Evolutionary conservation across 768 basidiomycete species (phyloP).

Genomic region (Phlegmacium glaucopus): DNA sequence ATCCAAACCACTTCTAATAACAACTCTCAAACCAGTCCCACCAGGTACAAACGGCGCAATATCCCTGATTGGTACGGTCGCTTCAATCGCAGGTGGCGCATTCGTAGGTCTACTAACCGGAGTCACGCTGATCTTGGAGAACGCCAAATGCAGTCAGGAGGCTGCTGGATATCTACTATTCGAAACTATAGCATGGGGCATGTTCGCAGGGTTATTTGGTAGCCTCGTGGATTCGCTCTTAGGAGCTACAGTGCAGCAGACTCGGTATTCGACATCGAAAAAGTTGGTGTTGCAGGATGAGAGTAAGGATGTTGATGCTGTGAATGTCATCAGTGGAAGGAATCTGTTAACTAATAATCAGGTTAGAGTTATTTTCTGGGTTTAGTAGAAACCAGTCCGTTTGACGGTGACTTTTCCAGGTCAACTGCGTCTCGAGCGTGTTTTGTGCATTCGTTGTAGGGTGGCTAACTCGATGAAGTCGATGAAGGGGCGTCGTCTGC

Average conservation of each 20-base stretch:
- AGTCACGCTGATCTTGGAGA: constrained; percentile 58
- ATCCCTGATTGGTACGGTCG: constrained; percentile 68
- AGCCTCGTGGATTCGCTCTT: constrained; percentile 85
- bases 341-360: constrained; percentile 83
- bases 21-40: constrained; percentile 71
- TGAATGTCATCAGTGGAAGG: constrained; percentile 57
- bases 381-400: background rate
- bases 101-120: constrained; percentile 67
- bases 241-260: constrained; percentile 84
- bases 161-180: constrained; percentile 33
- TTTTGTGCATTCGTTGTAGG: constrained; percentile 29
- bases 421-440: constrained; percentile 40
- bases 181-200: constrained; percentile 56
- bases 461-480: constrained; percentile 13
- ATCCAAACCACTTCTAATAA: constrained; percentile 70
- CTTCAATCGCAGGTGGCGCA: constrained; percentile 70
- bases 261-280: constrained; percentile 61
- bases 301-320: constrained; percentile 20
- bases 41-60: constrained; percentile 92
- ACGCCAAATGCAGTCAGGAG: constrained; percentile 42
- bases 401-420: constrained; percentile 20
- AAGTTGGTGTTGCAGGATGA: constrained; percentile 65
- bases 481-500: no score
- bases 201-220: constrained; percentile 68
- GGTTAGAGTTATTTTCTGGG: constrained; percentile 33